These are phyloP conservation scores for Cutaneotrichosporon mucoides DNA, from an alignment of 1,284 basidiomycete species.

Conservation along the genomic window DNA sequence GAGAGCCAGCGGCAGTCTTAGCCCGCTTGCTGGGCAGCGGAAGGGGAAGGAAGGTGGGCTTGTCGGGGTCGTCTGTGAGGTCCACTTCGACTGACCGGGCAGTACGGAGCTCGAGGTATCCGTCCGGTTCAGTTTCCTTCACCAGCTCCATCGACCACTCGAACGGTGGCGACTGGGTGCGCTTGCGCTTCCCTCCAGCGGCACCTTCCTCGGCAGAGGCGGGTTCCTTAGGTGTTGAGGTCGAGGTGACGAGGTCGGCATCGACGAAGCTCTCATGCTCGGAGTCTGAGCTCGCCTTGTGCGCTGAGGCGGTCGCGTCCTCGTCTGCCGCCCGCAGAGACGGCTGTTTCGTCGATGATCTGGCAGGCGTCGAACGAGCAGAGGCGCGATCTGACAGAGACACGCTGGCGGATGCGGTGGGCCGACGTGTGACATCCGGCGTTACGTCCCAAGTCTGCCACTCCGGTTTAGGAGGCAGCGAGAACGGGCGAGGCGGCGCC, in stretches of 20 bases:
- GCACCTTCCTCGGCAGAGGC: neutral
- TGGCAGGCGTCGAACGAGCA: too few relatives aligned
- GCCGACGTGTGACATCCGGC: too few relatives aligned
- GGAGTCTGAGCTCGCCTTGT: neutral
- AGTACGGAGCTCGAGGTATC: neutral
- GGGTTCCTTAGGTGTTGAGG: neutral
- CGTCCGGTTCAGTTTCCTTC: neutral
- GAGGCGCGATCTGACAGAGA: too few relatives aligned
- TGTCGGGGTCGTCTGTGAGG: neutral
- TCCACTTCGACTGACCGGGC: neutral
- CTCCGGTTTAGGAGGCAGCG: too few relatives aligned
- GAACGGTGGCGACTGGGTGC: neutral
- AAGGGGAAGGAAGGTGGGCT: conserved; percentile 19
- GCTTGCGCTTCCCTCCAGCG: neutral
- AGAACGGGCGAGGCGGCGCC: too few relatives aligned
- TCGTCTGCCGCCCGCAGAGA: too few relatives aligned
- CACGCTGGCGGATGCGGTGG: too few relatives aligned
- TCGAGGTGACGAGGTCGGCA: neutral
- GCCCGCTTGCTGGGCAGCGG: conserved; percentile 38
- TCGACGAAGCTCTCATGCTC: neutral
- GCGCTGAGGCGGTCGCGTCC: too few relatives aligned
- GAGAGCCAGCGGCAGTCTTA: conserved; percentile 23
- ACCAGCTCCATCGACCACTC: neutral
- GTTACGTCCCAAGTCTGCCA: too few relatives aligned
- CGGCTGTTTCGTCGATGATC: too few relatives aligned